phyloP scores from a whole-genome alignment of 345 rosid genomes.

The Chamaenerion angustifolium region DNA sequence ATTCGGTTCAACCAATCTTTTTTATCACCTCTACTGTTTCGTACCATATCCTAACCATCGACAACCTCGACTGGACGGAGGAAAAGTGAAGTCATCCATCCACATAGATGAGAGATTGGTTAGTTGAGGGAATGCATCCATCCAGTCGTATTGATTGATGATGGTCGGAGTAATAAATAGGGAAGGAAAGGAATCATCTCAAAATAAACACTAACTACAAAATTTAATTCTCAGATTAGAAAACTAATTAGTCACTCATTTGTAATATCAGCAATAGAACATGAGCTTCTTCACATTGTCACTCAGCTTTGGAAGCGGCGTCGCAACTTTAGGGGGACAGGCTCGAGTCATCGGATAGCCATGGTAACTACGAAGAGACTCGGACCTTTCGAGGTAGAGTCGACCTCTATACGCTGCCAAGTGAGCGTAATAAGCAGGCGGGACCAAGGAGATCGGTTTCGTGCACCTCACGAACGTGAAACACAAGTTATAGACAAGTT shows the following conservation, averaged over 20 bases:
- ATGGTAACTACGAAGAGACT: conserved; percentile 16
- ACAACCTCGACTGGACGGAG: too few species aligned
- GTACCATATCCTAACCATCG: too few species aligned
- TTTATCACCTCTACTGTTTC: too few species aligned
- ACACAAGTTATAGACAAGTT: conserved; percentile 70
- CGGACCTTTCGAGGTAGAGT: conserved; percentile 74
- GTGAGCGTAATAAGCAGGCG: conserved; percentile 92
- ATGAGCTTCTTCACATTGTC: conserved; percentile 82
- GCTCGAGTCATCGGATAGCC: conserved; percentile 41
- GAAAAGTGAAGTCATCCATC: too few species aligned
- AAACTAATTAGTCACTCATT: not conserved
- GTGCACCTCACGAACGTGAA: conserved; percentile 88
- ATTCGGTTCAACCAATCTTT: too few species aligned
- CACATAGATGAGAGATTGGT: too few species aligned
- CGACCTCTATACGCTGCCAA: conserved; percentile 92
- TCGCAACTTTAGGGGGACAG: conserved; percentile 52
- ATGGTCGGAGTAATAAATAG: too few species aligned
- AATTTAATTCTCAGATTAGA: too few species aligned
- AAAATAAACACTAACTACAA: too few species aligned
- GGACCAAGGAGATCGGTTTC: conserved; percentile 86
- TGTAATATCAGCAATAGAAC: conserved; percentile 69
- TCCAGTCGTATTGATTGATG: too few species aligned
- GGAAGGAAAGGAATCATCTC: too few species aligned
- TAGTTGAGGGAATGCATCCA: too few species aligned
- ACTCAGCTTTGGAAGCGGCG: conserved; percentile 65